phyloP scores from a whole-genome alignment of 2,329 filamentous ascomycete genomes.

The Aspergillus pseudotamarii region DNA sequence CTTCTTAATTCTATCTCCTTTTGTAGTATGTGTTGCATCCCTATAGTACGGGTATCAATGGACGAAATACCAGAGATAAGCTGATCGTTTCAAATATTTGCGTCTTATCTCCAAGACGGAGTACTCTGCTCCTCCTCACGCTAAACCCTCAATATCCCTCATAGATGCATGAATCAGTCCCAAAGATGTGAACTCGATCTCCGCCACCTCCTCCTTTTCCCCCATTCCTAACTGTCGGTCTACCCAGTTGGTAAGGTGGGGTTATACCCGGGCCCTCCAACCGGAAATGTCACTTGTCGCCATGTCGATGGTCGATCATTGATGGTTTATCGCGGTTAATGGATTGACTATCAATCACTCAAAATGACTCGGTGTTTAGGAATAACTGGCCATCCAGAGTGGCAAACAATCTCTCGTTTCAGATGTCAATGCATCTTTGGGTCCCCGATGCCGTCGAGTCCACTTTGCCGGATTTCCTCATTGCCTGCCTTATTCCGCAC shows the following conservation, averaged over 20 bases:
- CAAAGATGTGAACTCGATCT: constrained; percentile 7
- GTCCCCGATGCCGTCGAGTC: neutral
- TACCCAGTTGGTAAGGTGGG: neutral
- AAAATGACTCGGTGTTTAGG: neutral
- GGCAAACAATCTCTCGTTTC: neutral
- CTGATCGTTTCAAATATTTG: neutral
- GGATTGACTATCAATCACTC: neutral
- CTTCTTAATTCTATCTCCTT: neutral
- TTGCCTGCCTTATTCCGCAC: neutral
- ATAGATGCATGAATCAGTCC: neutral
- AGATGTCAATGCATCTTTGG: neutral
- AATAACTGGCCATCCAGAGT: neutral
- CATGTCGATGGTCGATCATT: neutral
- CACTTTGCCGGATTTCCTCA: neutral
- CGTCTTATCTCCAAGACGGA: constrained; percentile 4
- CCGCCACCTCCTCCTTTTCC: constrained; percentile 2
- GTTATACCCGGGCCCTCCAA: constrained; percentile 1
- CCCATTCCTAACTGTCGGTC: constrained; percentile 3
- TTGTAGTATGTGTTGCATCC: no score
- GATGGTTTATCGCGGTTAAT: neutral
- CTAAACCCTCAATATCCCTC: neutral
- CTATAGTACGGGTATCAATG: neutral
- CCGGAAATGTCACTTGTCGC: neutral
- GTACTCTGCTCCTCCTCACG: constrained; percentile 4
- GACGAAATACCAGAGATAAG: neutral